Percentiles rank a stretch among this genome's conserved stretches.
Evolutionary conservation across 2,329 filamentous ascomycete genomes (phyloP).

Genomic region (Ramichloridium luteum): DNA sequence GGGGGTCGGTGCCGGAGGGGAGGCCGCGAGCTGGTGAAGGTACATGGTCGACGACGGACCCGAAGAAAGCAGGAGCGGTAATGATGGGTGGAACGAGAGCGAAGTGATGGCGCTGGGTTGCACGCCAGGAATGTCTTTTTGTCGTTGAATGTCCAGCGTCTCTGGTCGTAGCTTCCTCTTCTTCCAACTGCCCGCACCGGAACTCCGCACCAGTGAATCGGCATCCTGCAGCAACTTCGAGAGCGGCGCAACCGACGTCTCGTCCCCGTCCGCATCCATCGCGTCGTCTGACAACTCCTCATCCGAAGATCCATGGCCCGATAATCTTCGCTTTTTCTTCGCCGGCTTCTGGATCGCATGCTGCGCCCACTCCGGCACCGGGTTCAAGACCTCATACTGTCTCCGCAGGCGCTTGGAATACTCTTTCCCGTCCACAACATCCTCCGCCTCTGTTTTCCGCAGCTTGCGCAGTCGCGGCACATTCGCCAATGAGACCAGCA

Average conservation of each 20-base stretch:
- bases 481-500: slow-evolving; percentile 69
- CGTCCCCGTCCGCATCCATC: slow-evolving; percentile 38
- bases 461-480: slow-evolving; percentile 71
- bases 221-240: slow-evolving; percentile 68
- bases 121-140: slow-evolving; percentile 68
- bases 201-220: slow-evolving; percentile 47
- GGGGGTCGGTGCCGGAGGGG: slow-evolving; percentile 56
- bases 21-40: slow-evolving; percentile 73
- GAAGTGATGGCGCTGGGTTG: slow-evolving; percentile 69
- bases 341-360: slow-evolving; percentile 30
- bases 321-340: slow-evolving; percentile 37
- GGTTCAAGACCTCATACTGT: slow-evolving; percentile 52
- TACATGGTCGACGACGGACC: slow-evolving; percentile 75
- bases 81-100: slow-evolving; percentile 77
- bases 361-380: slow-evolving; percentile 49
- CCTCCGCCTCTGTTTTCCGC: slow-evolving; percentile 66
- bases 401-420: slow-evolving; percentile 69
- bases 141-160: slow-evolving; percentile 77
- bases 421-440: slow-evolving; percentile 73
- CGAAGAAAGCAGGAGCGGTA: slow-evolving; percentile 80
- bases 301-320: slow-evolving; percentile 25
- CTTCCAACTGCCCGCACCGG: slow-evolving; percentile 38
- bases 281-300: slow-evolving; percentile 34
- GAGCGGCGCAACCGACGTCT: slow-evolving; percentile 60
- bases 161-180: slow-evolving; percentile 70